Evolutionary conservation across 2,329 filamentous ascomycete genomes (phyloP), one percentile per base, ranked within the genome.

Genomic region (Colletotrichum sp.): DNA sequence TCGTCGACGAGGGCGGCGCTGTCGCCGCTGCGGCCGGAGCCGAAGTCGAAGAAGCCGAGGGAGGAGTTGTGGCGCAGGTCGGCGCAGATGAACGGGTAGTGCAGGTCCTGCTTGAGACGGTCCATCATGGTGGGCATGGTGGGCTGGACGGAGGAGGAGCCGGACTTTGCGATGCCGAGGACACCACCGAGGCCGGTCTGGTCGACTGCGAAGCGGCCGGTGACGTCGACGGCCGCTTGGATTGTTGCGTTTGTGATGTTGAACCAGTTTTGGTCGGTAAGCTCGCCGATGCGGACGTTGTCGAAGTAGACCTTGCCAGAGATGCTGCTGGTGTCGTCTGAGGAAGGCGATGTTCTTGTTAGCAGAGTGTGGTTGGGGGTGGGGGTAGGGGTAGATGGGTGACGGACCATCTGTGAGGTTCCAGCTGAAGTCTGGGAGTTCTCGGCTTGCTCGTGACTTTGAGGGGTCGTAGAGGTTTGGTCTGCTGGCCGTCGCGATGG

Each of bases 241-340:
- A 92, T 85, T 5, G 87, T 87, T 44, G 87, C 87, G 67, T 88
- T 84, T 34, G 82, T 77, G 75, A 91, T 79, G 22, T 80, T 81
- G 64, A 91, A 80, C 63, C 83, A 82, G 55, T 74, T 25, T 16
- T 52, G 52, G 59, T 76, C 70, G 12, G 55, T 69, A 12, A 68
- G n/a, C 25, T 32, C 61, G 25, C 86, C 89, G n/a, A 92, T 78
- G 32, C 80, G 80, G 64, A 92, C 80, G 0, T 85, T 87, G 80
- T 92, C 90, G 36, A 81, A 85, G 79, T 90, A 91, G 71, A 90
- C 88, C 61, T 86, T 85, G 66, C 90, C 90, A 15, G 81, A 80
- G 16, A 88, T 87, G 15, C 82, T 83, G 73, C 83, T 87, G 34
- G 86, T 87, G 75, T 90, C 88, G 34, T 86, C 87, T 88, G 29